Evolutionary conservation across 1,284 basidiomycete species (phyloP).

Genomic region (Pseudozyma pruni): DNA sequence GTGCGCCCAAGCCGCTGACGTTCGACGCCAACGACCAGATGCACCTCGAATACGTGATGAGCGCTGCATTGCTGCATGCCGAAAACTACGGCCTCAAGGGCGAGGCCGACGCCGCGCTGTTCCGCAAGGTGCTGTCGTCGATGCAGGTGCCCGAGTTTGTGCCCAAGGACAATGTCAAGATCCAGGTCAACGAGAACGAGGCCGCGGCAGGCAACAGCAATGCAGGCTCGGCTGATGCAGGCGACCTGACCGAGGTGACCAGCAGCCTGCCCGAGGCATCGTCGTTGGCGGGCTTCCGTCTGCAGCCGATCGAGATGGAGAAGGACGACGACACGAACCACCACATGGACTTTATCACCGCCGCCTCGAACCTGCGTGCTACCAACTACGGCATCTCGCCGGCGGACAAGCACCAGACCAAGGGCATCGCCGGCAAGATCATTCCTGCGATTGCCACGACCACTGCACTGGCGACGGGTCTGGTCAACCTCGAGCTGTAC

Average conservation of each 20-base stretch:
- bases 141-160: conserved; percentile 91
- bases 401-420: conserved; percentile 92
- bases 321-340: conserved; percentile 99
- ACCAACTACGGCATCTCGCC: conserved; percentile 91
- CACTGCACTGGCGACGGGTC: conserved; percentile 90
- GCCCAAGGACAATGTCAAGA: conserved; percentile 89
- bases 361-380: conserved; percentile 95
- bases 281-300: conserved; percentile 90
- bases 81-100: conserved; percentile 98
- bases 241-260: conserved; percentile 59
- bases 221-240: conserved; percentile 29
- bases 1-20: conserved; percentile 89
- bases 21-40: conserved; percentile 80
- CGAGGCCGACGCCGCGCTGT: conserved; percentile 80
- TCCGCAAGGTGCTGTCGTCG: conserved; percentile 85
- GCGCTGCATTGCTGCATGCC: conserved; percentile 95
- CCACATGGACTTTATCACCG: conserved; percentile 99
- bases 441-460: conserved; percentile 99
- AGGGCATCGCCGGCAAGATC: conserved; percentile 99
- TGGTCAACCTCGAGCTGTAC: conserved; percentile 96
- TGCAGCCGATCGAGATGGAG: conserved; percentile 96
- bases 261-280: conserved; percentile 61
- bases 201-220: conserved; percentile 74
- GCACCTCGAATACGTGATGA: conserved; percentile 89
- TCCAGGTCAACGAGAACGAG: conserved; percentile 95